Evolutionary conservation across 176 grass and related monocot species (phyloP).

Genomic region (Lolium multiflorum): DNA sequence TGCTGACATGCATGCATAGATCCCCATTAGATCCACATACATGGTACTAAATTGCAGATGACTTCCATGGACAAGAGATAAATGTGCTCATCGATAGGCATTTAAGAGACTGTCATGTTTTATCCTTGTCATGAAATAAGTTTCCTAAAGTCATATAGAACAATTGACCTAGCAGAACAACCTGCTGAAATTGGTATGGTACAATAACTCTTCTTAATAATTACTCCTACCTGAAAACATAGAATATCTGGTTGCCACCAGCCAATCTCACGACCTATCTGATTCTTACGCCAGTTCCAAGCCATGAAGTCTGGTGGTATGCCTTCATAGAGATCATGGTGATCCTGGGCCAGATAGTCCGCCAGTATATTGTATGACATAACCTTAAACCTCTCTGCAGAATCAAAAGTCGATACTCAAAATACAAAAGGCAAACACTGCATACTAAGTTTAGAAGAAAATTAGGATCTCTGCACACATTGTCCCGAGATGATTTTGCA

Average conservation of each 20-base stretch:
- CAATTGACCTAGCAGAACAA: conserved; percentile 24
- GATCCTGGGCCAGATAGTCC: conserved; percentile 86
- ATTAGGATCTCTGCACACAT: background rate
- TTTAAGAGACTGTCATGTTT: conserved; percentile 8
- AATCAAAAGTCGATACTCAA: conserved; percentile 43
- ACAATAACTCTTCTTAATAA: conserved; percentile 10
- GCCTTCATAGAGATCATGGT: conserved; percentile 65
- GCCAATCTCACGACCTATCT: conserved; percentile 68
- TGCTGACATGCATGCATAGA: conserved; percentile 21
- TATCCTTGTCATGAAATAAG: conserved; percentile 9
- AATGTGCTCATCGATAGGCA: background rate
- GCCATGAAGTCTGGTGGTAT: conserved; percentile 59
- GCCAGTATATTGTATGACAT: conserved; percentile 98
- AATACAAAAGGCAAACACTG: conserved; percentile 6
- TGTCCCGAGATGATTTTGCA: background rate
- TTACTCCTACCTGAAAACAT: conserved; percentile 98
- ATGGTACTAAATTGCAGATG: background rate
- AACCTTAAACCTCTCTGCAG: conserved; percentile 82
- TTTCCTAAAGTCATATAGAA: conserved; percentile 27
- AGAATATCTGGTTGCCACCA: conserved; percentile 88
- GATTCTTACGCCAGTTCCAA: conserved; percentile 87
- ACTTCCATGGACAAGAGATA: background rate
- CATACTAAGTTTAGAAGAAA: conserved; percentile 32
- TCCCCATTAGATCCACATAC: background rate
- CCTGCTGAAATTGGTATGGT: conserved; percentile 1